A percentile compares a stretch with the other conserved stretches of the same genome.
These are phyloP conservation scores for Butyriboletus loyo DNA, from an alignment of 768 basidiomycete genomes.

Conservation along the genomic window DNA sequence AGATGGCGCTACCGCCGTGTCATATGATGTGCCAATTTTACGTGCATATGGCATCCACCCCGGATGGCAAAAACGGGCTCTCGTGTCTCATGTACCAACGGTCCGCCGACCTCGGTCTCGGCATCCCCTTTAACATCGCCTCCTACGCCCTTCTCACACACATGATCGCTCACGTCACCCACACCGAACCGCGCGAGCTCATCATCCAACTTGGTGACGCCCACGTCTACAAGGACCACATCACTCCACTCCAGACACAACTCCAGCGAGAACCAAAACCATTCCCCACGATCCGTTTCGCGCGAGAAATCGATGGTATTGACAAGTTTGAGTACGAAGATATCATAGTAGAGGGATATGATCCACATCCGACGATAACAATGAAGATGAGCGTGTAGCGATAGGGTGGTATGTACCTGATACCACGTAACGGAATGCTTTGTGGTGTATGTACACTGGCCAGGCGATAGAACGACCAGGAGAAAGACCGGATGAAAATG, in stretches of 20 bases:
- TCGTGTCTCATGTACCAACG: slow-evolving; percentile 98
- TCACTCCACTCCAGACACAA: slow-evolving; percentile 82
- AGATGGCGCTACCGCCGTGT: slow-evolving; percentile 97
- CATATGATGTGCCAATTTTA: slow-evolving; percentile 99
- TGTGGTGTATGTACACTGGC: neutral
- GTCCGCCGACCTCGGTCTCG: slow-evolving; percentile 94
- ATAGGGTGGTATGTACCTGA: neutral
- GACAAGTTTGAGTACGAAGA: slow-evolving; percentile 82
- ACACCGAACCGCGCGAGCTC: slow-evolving; percentile 83
- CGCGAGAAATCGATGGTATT: slow-evolving; percentile 62
- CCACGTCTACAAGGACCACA: slow-evolving; percentile 92
- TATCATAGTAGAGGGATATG: slow-evolving; percentile 83
- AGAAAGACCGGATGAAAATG: neutral
- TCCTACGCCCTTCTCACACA: slow-evolving; percentile 97
- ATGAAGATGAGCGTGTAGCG: slow-evolving; percentile 94
- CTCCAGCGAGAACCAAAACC: slow-evolving; percentile 71
- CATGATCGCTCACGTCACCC: slow-evolving; percentile 93
- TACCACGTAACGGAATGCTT: slow-evolving; percentile 2
- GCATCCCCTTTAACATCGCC: slow-evolving; percentile 98
- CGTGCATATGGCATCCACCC: slow-evolving; percentile 74
- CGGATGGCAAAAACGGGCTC: slow-evolving; percentile 60
- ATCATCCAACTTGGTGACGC: slow-evolving; percentile 97
- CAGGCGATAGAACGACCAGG: neutral
- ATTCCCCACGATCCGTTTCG: slow-evolving; percentile 82
- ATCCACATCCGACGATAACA: slow-evolving; percentile 75